phyloP scores from a whole-genome alignment of 2,329 filamentous ascomycete species.

The Fusarium aywerte region DNA sequence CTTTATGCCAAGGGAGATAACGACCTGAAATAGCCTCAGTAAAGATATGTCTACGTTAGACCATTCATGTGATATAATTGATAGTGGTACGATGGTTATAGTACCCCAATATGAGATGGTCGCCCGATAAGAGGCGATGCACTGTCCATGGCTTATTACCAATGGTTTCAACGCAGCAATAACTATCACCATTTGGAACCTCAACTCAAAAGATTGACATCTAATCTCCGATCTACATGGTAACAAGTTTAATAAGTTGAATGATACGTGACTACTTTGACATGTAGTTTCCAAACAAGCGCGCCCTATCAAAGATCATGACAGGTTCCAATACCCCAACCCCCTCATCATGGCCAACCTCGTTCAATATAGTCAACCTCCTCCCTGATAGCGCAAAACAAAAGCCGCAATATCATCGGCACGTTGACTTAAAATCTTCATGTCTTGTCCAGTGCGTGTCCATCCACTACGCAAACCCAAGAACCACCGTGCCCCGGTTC shows the following conservation, averaged over 20 bases:
- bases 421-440: not conserved
- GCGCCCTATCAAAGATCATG: slow-evolving; percentile 5
- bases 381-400: not conserved
- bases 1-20: not conserved
- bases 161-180: not conserved
- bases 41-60: not conserved
- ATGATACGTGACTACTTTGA: not conserved
- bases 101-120: not conserved
- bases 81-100: too few relatives aligned
- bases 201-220: not conserved
- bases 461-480: slow-evolving; percentile 47
- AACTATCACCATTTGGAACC: not conserved
- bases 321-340: slow-evolving; percentile 3
- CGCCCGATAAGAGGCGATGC: not conserved
- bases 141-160: not conserved
- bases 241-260: not conserved
- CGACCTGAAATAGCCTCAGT: not conserved
- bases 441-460: slow-evolving; percentile 36
- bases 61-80: not conserved
- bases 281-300: slow-evolving; percentile 7
- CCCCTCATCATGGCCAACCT: not conserved
- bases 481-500: slow-evolving; percentile 47
- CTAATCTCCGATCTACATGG: not conserved
- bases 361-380: not conserved
- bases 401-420: not conserved